Evolutionary conservation across 129 eudicot genomes (phyloP), one percentile per base, ranked within the genome.

Genomic region (Erigeron canadensis): DNA sequence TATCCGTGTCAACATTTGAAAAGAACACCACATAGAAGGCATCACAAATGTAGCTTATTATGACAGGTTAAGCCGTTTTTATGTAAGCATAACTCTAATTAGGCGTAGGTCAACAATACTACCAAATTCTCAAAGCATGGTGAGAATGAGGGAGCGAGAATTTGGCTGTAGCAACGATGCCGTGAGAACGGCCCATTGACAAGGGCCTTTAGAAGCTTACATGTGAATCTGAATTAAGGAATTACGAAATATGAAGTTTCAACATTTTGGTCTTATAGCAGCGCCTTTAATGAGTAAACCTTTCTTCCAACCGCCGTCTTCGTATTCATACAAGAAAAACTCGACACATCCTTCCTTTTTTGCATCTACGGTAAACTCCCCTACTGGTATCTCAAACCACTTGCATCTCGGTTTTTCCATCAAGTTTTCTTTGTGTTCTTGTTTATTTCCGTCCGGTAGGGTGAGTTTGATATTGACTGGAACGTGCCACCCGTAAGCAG

Each of bases 301-400:
- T 77, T 59, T 83, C 87, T 91, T 94, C 98, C 98, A 94, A 34
- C 45, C 72, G 59, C 95, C 95, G 10, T 83, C 90, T 63, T 94
- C 82, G 19, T 84, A 82, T 59, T 89, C 95, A 54, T 76, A 94
- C 16, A 94, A 46, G 0, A 95, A 89, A 48, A 84, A 76, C 40
- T 94, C 92, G 5, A 94, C 78, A 40, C 77, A 85, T 67, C 96
- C 98, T n/a, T 19, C n/a, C 3, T 77, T 75, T 5, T 73, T 76
- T 0, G 81, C 69, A 7, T 79, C 71, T 3, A 77, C 79, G 68
- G 10, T 77, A 69, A 94, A 80, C 81, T 87, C 87, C 2, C 96
- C 98, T 8, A 72, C 87, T 1, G 69, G 77, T 58, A 94, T 84
- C 72, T 87, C 92, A 21, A 89, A 56, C 98, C 98, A 94, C 73